These are phyloP conservation scores for Ramularia endophylla DNA, from an alignment of 2,329 filamentous ascomycete species.

Conservation along the genomic window DNA sequence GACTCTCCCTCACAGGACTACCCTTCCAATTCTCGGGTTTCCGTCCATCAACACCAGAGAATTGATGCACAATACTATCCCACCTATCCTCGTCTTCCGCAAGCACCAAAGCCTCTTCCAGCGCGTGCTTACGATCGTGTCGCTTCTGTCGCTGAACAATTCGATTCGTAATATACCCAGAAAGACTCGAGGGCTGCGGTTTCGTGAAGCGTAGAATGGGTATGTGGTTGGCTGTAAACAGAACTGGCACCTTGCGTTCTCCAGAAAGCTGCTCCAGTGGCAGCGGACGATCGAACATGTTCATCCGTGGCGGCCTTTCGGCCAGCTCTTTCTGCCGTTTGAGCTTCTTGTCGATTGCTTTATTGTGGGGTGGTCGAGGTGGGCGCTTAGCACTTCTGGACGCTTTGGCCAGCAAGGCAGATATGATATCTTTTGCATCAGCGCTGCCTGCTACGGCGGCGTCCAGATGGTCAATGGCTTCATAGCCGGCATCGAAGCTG, in stretches of 20 bases:
- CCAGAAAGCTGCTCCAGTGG: slow-evolving; percentile 33
- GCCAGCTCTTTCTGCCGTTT: not conserved
- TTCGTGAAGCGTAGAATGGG: slow-evolving; percentile 63
- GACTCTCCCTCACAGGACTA: slow-evolving; percentile 11
- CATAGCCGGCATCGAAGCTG: slow-evolving; percentile 63
- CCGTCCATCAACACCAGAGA: slow-evolving; percentile 9
- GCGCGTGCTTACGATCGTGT: slow-evolving; percentile 33
- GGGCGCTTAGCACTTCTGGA: slow-evolving; percentile 21
- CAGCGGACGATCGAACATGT: slow-evolving; percentile 23
- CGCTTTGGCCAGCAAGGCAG: slow-evolving; percentile 22
- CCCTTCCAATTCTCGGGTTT: slow-evolving; percentile 10
- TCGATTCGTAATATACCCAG: slow-evolving; percentile 52
- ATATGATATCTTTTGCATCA: slow-evolving; percentile 24
- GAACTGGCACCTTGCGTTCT: slow-evolving; percentile 46
- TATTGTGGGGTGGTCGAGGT: slow-evolving; percentile 3
- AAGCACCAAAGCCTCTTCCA: slow-evolving; percentile 38
- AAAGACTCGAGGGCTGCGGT: slow-evolving; percentile 57
- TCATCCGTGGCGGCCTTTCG: not conserved
- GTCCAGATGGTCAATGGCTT: slow-evolving; percentile 43
- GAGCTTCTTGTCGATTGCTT: slow-evolving; percentile 3
- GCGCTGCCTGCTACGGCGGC: slow-evolving; percentile 31
- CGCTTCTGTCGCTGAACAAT: slow-evolving; percentile 40
- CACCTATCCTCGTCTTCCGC: slow-evolving; percentile 44
- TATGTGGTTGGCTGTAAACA: slow-evolving; percentile 51
- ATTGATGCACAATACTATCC: slow-evolving; percentile 36